These are phyloP conservation scores for Colletotrichum phormii DNA, from an alignment of 2,329 filamentous ascomycete genomes.

Conservation along the genomic window DNA sequence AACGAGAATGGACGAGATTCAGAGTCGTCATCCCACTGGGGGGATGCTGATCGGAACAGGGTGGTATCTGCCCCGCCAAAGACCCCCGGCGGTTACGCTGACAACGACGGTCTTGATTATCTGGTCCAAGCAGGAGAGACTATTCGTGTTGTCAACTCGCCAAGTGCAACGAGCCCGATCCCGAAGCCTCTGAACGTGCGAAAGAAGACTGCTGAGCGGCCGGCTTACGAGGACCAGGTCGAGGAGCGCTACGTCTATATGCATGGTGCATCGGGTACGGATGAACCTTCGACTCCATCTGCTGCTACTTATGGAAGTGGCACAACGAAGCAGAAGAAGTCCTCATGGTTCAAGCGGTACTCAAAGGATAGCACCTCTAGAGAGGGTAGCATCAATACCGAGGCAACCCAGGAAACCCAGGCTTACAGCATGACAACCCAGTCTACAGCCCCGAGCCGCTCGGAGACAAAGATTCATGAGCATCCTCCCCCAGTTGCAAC, in stretches of 20 bases:
- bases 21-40: slow-evolving; percentile 13
- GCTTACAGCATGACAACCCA: slow-evolving; percentile 33
- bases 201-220: slow-evolving; percentile 47
- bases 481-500: slow-evolving; percentile 30
- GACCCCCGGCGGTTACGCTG: slow-evolving; percentile 39
- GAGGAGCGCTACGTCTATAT: slow-evolving; percentile 43
- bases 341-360: slow-evolving; percentile 63
- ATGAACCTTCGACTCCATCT: slow-evolving; percentile 38
- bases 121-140: slow-evolving; percentile 61
- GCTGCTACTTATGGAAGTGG: slow-evolving; percentile 36
- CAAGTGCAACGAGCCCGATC: slow-evolving; percentile 49
- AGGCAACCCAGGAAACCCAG: slow-evolving; percentile 28
- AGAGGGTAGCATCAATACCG: slow-evolving; percentile 35
- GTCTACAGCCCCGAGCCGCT: slow-evolving; percentile 33
- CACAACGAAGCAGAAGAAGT: slow-evolving; percentile 56
- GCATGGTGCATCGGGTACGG: slow-evolving; percentile 37
- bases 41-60: slow-evolving; percentile 49
- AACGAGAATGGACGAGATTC: slow-evolving; percentile 52
- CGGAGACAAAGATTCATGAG: slow-evolving; percentile 10
- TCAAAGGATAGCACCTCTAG: slow-evolving; percentile 51
- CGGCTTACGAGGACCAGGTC: not conserved
- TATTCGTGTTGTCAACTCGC: slow-evolving; percentile 67
- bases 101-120: slow-evolving; percentile 56
- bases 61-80: slow-evolving; percentile 59
- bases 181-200: slow-evolving; percentile 55